A percentile compares a stretch with the other conserved stretches of the same genome.
Conservation (phyloP, 495 filamentous ascomycete genomes). For the Terfezia boudieri region DNA sequence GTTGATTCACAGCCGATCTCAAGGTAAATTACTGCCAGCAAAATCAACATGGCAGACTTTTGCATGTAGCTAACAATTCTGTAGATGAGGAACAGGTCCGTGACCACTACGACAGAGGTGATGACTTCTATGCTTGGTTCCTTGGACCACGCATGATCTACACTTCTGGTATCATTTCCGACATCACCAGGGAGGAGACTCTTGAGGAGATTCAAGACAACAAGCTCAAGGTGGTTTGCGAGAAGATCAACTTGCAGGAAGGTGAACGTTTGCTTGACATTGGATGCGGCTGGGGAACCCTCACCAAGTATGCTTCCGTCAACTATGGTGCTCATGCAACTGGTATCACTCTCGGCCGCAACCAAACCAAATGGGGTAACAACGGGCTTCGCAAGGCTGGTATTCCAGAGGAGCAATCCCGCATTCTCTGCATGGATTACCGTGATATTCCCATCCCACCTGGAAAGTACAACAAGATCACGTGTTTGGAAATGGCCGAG, state of each 20-base stretch:
- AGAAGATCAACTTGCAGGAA: slow-evolving; percentile 53
- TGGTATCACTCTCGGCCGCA: slow-evolving; percentile 58
- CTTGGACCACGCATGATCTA: slow-evolving; percentile 81
- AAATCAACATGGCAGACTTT: no score
- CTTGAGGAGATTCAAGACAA: slow-evolving; percentile 78
- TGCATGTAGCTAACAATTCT: background rate
- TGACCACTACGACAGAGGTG: slow-evolving; percentile 67
- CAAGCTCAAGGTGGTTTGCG: slow-evolving; percentile 66
- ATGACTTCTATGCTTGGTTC: slow-evolving; percentile 82
- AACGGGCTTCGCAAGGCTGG: slow-evolving; percentile 44
- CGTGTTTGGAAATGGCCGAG: slow-evolving; percentile 76
- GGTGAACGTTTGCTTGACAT: slow-evolving; percentile 60
- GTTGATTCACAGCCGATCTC: slow-evolving; percentile 55
- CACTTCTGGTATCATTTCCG: slow-evolving; percentile 60
- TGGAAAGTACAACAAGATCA: slow-evolving; percentile 62
- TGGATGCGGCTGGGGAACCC: slow-evolving; percentile 73
- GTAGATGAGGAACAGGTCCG: slow-evolving; percentile 72
- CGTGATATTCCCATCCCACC: slow-evolving; percentile 52
- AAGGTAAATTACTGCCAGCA: slow-evolving; percentile 27
- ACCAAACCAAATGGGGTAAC: slow-evolving; percentile 73
- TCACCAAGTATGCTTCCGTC: slow-evolving; percentile 53
- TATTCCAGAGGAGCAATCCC: slow-evolving; percentile 46
- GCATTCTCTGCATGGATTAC: slow-evolving; percentile 64
- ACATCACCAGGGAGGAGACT: slow-evolving; percentile 50
- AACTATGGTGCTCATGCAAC: slow-evolving; percentile 61